A percentile compares a stretch with the other conserved stretches of the same genome.
phyloP scores from a whole-genome alignment of 495 filamentous ascomycete genomes.

The Penicillium pancosmium region DNA sequence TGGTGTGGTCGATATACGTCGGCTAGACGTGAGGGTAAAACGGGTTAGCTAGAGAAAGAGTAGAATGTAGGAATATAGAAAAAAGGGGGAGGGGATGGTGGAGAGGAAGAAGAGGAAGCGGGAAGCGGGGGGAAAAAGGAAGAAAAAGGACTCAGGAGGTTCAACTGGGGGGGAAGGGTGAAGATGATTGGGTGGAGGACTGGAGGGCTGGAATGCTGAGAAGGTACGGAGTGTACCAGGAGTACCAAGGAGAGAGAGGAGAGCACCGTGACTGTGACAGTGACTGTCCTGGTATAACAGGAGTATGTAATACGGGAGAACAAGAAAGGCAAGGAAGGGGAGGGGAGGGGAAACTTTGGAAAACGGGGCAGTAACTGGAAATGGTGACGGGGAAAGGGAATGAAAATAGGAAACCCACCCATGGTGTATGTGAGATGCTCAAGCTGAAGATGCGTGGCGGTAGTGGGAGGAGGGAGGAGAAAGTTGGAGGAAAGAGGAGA shows the following conservation, averaged over 20 bases:
- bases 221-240: neutral
- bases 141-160: conserved; percentile 32
- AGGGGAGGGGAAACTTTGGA: conserved; percentile 22
- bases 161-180: conserved; percentile 18
- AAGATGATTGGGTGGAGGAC: conserved; percentile 27
- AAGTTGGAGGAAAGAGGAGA: too few relatives aligned
- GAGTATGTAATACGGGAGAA: conserved; percentile 14
- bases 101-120: conserved; percentile 19
- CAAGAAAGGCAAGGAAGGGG: too few relatives aligned
- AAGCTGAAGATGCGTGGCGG: conserved; percentile 4
- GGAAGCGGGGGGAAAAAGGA: conserved; percentile 30
- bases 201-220: conserved; percentile 26
- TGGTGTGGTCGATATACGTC: conserved; percentile 60
- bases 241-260: conserved; percentile 10
- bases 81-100: conserved; percentile 18
- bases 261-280: conserved; percentile 8
- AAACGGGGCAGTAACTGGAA: conserved; percentile 15
- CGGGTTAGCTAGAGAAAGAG: conserved; percentile 26
- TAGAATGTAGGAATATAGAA: conserved; percentile 19
- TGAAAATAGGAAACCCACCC: conserved; percentile 26
- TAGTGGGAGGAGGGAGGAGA: conserved; percentile 13
- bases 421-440: conserved; percentile 16
- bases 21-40: conserved; percentile 37
- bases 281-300: neutral
- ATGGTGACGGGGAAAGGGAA: too few relatives aligned